A percentile compares a stretch with the other conserved stretches of the same genome.
These are phyloP conservation scores for Debaryomyces maramus DNA, from an alignment of 805 yeast species.

Conservation along the genomic window DNA sequence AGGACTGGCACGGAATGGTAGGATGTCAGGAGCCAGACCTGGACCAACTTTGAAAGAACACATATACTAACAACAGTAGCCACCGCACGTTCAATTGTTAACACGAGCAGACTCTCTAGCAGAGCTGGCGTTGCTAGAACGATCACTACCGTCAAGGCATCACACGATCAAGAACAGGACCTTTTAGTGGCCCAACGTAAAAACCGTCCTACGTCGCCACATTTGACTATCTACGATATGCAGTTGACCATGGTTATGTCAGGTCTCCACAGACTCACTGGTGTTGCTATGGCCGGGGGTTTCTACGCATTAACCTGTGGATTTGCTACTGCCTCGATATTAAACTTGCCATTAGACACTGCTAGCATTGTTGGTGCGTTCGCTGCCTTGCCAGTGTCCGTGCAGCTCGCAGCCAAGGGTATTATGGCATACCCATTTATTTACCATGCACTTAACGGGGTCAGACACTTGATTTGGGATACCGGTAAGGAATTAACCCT, in stretches of 20 bases:
- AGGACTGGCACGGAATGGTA: too few species aligned
- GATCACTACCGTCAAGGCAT: slow-evolving; percentile 43
- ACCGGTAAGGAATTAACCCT: slow-evolving; percentile 74
- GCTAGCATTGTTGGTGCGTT: slow-evolving; percentile 52
- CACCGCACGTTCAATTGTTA: slow-evolving; percentile 13
- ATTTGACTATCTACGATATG: slow-evolving; percentile 84
- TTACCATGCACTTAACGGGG: slow-evolving; percentile 82
- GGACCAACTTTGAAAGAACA: not conserved
- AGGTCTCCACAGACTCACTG: slow-evolving; percentile 81
- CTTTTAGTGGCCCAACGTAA: slow-evolving; percentile 79
- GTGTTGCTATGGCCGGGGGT: slow-evolving; percentile 76
- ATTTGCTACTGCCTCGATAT: slow-evolving; percentile 67
- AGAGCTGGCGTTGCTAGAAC: slow-evolving; percentile 16
- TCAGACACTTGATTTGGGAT: slow-evolving; percentile 96
- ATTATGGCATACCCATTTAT: slow-evolving; percentile 79
- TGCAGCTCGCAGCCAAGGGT: slow-evolving; percentile 66
- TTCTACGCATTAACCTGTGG: slow-evolving; percentile 77
- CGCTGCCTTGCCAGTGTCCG: slow-evolving; percentile 62
- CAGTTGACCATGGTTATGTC: slow-evolving; percentile 86
- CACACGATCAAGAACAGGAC: slow-evolving; percentile 63
- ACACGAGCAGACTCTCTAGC: slow-evolving; percentile 8
- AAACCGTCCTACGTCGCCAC: slow-evolving; percentile 89
- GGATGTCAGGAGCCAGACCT: not conserved
- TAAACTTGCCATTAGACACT: slow-evolving; percentile 57
- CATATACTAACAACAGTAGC: slow-evolving; percentile 16